Percentiles rank a stretch among this genome's conserved stretches.
These are phyloP conservation scores for Pseudozyma tsukubaensis DNA, from an alignment of 1,284 basidiomycete species.

Conservation along the genomic window DNA sequence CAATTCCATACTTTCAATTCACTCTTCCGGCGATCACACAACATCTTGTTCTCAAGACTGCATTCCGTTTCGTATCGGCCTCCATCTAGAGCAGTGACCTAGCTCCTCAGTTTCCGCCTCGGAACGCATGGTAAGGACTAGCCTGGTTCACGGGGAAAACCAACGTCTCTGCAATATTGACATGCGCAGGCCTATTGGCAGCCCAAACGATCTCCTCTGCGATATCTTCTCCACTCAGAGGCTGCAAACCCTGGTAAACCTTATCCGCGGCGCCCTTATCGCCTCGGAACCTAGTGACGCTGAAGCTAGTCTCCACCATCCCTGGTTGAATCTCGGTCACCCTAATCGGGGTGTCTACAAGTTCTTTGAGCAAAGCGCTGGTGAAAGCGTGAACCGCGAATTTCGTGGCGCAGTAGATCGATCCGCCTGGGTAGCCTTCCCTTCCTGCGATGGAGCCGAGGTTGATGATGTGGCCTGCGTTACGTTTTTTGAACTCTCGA, in stretches of 20 bases:
- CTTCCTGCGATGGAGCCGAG: slow-evolving; percentile 91
- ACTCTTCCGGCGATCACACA: neutral
- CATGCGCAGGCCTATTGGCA: slow-evolving; percentile 75
- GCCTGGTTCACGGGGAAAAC: slow-evolving; percentile 65
- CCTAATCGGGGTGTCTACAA: slow-evolving; percentile 78
- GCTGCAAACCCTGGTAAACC: slow-evolving; percentile 65
- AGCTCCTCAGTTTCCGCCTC: slow-evolving; percentile 22
- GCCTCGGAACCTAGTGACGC: slow-evolving; percentile 56
- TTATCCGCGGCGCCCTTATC: slow-evolving; percentile 55
- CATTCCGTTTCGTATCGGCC: neutral
- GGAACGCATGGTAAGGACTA: slow-evolving; percentile 57
- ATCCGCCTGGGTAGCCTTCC: slow-evolving; percentile 80
- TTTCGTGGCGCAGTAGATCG: slow-evolving; percentile 74
- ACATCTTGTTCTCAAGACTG: neutral
- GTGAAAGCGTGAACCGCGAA: slow-evolving; percentile 90
- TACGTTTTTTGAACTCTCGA: slow-evolving; percentile 84
- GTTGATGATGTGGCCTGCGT: slow-evolving; percentile 92
- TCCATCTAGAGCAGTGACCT: neutral
- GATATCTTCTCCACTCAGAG: slow-evolving; percentile 64
- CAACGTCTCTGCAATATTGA: slow-evolving; percentile 63
- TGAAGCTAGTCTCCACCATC: slow-evolving; percentile 80
- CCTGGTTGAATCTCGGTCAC: slow-evolving; percentile 72
- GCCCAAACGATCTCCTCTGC: slow-evolving; percentile 99
- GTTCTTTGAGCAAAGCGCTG: slow-evolving; percentile 82
- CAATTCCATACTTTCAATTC: neutral